Conservation (phyloP, 1,284 basidiomycete genomes). For the Boletus calvinii region DNA sequence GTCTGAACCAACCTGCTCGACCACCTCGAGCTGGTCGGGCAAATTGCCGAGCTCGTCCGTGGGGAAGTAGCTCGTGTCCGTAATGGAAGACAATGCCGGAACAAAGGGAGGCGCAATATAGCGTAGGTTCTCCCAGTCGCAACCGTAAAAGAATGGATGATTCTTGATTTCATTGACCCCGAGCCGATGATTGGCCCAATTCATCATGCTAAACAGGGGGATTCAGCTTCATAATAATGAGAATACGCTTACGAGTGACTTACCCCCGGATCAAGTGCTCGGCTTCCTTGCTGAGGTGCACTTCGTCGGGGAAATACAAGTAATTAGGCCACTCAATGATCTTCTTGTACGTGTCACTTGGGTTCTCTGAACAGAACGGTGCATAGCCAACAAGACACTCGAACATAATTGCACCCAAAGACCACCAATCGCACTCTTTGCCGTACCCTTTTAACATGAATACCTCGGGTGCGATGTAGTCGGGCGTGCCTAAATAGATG, state of each 20-base stretch:
- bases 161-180: constrained; percentile 88
- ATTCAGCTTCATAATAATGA: constrained; percentile 9
- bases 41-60: constrained; percentile 92
- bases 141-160: constrained; percentile 96
- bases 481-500: constrained; percentile 36
- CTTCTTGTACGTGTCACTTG: constrained; percentile 98
- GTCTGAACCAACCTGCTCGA: constrained; percentile 72
- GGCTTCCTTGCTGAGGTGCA: constrained; percentile 89
- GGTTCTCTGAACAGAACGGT: constrained; percentile 97
- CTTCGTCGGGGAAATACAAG: constrained; percentile 93
- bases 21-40: constrained; percentile 68
- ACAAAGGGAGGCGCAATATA: constrained; percentile 96
- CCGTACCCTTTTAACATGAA: constrained; percentile 98
- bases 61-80: constrained; percentile 96
- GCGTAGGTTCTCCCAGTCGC: constrained; percentile 90
- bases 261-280: constrained; percentile 88
- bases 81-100: constrained; percentile 88
- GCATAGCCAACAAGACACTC: constrained; percentile 98
- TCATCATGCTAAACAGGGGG: constrained; percentile 64
- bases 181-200: constrained; percentile 77
- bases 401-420: constrained; percentile 96
- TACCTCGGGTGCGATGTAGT: constrained; percentile 96
- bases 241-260: constrained; percentile 20
- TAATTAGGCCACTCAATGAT: constrained; percentile 95
- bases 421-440: constrained; percentile 99